phyloP scores from a whole-genome alignment of 805 yeast species.

The Barnettozyma populi region DNA sequence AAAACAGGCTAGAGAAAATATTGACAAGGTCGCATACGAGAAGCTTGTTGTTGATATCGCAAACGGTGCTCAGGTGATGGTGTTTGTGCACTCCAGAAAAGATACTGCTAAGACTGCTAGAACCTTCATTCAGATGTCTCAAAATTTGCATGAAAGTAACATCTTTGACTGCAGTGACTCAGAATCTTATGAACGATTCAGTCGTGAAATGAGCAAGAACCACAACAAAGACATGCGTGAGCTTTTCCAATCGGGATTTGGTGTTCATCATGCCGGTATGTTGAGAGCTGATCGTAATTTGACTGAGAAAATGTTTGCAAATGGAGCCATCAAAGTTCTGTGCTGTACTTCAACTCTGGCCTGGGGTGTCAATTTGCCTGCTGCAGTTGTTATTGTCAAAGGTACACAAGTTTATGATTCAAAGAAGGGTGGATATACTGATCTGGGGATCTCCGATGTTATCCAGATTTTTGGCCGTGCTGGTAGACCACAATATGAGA shows the following conservation, averaged over 20 bases:
- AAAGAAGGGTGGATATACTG: constrained; percentile 90
- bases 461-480: constrained; percentile 99
- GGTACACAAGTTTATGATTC: constrained; percentile 97
- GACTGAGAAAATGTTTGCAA: constrained; percentile 79
- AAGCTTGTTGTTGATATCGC: constrained; percentile 62
- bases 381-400: constrained; percentile 93
- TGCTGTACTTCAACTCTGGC: constrained; percentile 98
- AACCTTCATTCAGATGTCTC: constrained; percentile 63
- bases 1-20: constrained; percentile 57
- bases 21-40: constrained; percentile 73
- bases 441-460: constrained; percentile 92
- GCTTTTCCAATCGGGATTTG: constrained; percentile 76
- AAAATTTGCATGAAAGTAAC: constrained; percentile 48
- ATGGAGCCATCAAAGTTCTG: constrained; percentile 82
- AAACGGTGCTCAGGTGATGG: constrained; percentile 87
- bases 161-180: constrained; percentile 53
- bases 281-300: constrained; percentile 82
- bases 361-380: constrained; percentile 99
- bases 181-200: constrained; percentile 38
- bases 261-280: constrained; percentile 98
- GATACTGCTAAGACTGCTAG: constrained; percentile 85
- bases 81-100: constrained; percentile 91
- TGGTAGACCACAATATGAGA: constrained; percentile 96
- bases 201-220: constrained; percentile 63
- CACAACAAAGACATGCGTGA: constrained; percentile 78